Evolutionary conservation across 1,139 yeast species (phyloP), one percentile per base, ranked within the genome.

Genomic region (Magnusiomyces suaveolens): DNA sequence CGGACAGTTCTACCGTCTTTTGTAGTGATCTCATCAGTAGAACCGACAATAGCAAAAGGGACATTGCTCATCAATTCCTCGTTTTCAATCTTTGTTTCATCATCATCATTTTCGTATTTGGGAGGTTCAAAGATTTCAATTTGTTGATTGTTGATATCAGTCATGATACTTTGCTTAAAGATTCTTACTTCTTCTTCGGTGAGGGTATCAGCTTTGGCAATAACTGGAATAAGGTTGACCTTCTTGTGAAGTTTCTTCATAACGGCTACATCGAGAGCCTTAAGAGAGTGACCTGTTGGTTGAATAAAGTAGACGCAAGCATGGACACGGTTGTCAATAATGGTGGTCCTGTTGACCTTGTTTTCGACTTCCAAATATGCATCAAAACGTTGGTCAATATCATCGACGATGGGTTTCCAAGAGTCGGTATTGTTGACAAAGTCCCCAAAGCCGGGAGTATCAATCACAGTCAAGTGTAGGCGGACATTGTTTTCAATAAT

Each of bases 221-320:
- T 87, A 50, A 92, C 81, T 50, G 99, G 99, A 60, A 92, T 87
- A 70, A 92, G 77, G 69, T 92, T 92, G 58, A 92, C 97, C 72
- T 88, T 89, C 67, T 84, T 84, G 73, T 89, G 96, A 58, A 92
- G 81, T 69, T 83, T 82, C 68, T 84, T 84, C 92, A 92, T 87
- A 65, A 89, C 86, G 58, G 82, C 83, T 61, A 92, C 83, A 70
- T 94, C 99, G 66, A 94, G 77, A 21, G 96, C 83, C 69, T 84
- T n/a, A n/a, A n/a, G n/a, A n/a, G n/a, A n/a, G n/a, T n/a, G n/a
- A n/a, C n/a, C n/a, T n/a, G n/a, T n/a, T 87, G 97, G 98, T 72
- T 90, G 97, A 66, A 94, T 87, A 65, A 92, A 85, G 77, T 90
- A 90, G 72, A 90, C 79, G 79, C 97, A 97, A 57, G 97, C 97